Evolutionary conservation across 495 filamentous ascomycete species (phyloP).

Genomic region (Extremus antarcticus): DNA sequence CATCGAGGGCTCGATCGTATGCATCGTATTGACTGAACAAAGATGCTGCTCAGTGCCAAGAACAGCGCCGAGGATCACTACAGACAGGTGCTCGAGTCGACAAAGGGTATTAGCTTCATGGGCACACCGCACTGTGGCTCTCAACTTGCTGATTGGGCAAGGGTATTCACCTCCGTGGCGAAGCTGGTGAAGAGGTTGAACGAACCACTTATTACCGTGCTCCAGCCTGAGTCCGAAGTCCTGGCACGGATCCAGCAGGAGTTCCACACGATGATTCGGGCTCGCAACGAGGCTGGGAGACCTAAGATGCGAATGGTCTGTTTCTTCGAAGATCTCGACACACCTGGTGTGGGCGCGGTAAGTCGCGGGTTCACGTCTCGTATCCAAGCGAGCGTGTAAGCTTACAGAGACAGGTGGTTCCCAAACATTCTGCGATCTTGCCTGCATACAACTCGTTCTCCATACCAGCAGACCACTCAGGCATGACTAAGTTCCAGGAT

Average conservation of each 20-base stretch:
- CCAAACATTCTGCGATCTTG: conserved; percentile 13
- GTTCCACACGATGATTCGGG: conserved; percentile 14
- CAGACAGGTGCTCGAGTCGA: conserved; percentile 2
- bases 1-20: background rate
- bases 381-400: background rate
- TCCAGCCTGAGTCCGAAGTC: conserved; percentile 11
- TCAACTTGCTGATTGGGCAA: conserved; percentile 5
- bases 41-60: background rate
- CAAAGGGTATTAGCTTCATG: conserved; percentile 7
- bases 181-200: conserved; percentile 9
- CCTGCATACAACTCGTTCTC: background rate
- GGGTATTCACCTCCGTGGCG: background rate
- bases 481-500: conserved; percentile 13
- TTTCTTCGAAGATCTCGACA: conserved; percentile 13
- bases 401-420: conserved; percentile 9
- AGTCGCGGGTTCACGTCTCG: background rate
- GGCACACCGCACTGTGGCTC: conserved; percentile 15
- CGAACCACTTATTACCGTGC: background rate
- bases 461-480: conserved; percentile 12
- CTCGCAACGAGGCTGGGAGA: background rate
- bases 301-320: conserved; percentile 4
- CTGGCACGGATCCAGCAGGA: conserved; percentile 12
- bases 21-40: background rate
- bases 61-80: conserved; percentile 2
- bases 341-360: conserved; percentile 1